Evolutionary conservation across 345 rosid genomes (phyloP), one percentile per base, ranked within the genome.

Genomic region (Diplotaxis tenuifolia): DNA sequence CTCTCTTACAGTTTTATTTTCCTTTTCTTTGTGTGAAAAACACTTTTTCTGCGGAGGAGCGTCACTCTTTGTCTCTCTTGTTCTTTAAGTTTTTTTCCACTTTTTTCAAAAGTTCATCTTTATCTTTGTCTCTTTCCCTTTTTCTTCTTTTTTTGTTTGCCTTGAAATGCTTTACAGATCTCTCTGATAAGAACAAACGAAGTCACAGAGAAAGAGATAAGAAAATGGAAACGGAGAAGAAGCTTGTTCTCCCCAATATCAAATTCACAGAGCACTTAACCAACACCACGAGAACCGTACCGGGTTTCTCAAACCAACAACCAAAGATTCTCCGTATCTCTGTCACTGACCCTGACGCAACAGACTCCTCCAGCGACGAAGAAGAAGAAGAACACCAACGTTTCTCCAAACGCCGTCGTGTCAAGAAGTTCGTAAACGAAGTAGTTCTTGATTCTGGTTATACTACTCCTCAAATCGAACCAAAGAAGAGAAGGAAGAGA

Each of bases 281-380:
- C 78, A 73, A 73, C 58, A 86, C 73, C 27, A 83, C 78, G 7
- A 78, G 62, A 29, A 75, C 63, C 38, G 16, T 69, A 22, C 62
- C 71, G 1, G 53, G 52, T 28, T 52, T 52, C 18, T n/a, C 7
- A 25, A 27, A 25, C 36, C 9, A 47, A 47, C 34, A 67, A 52
- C 85, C 86, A 10, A 80, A 79, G 74, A 62, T 86, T 12, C 84
- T 95, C 3, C 85, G 99, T 56, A 81, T 95, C 59, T 84, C 96
- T 0, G 89, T 87, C 18, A 86, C 96, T 0, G 99, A 95, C 73
- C 84, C 86, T 0, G 84, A 90, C 75, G 99, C 99, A 6, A 95
- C 99, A 0, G 99, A 95, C 83, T 95, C 99, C 4, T 95, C 99
- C 0, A 84, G 96, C 63, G 99, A 95, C 60, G 99, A 94, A 22